These are phyloP conservation scores for Boletus semigastroideus DNA, from an alignment of 1,284 basidiomycete species.

Conservation along the genomic window DNA sequence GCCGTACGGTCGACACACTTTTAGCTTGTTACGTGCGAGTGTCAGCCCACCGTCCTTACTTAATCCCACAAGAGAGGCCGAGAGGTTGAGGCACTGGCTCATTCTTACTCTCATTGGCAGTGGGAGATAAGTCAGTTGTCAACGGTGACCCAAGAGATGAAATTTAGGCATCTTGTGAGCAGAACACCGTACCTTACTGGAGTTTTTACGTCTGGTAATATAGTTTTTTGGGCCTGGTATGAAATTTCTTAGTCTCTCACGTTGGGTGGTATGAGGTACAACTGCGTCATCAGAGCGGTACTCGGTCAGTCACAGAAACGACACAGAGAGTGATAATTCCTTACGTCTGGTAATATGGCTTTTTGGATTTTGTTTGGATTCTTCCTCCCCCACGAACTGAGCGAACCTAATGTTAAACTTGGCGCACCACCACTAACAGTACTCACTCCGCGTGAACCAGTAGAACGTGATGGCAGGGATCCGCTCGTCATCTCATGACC, in stretches of 20 bases:
- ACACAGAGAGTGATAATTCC: not conserved
- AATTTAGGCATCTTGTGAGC: not conserved
- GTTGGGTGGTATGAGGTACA: too few relatives aligned
- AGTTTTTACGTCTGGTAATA: not conserved
- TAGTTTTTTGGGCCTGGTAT: too few relatives aligned
- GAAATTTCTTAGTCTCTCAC: too few relatives aligned
- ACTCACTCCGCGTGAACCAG: not conserved
- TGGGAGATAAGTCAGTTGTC: too few relatives aligned
- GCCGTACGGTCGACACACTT: too few relatives aligned
- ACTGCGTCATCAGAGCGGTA: too few relatives aligned
- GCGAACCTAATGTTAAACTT: conserved; percentile 13
- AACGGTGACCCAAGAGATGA: conserved; percentile 1
- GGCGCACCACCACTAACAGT: conserved; percentile 6
- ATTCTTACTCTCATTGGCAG: too few relatives aligned
- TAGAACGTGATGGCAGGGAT: too few relatives aligned
- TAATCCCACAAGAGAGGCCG: too few relatives aligned
- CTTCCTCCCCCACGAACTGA: conserved; percentile 5
- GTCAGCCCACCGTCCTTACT: not conserved
- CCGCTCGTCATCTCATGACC: not conserved
- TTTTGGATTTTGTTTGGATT: not conserved
- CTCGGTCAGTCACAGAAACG: too few relatives aligned
- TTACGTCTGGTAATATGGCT: not conserved
- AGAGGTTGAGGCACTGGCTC: too few relatives aligned
- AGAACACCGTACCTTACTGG: conserved; percentile 1
- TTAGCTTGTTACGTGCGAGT: too few relatives aligned